Conservation (phyloP, 2,329 filamentous ascomycete genomes). For the Thermochaetoides dissita region DNA sequence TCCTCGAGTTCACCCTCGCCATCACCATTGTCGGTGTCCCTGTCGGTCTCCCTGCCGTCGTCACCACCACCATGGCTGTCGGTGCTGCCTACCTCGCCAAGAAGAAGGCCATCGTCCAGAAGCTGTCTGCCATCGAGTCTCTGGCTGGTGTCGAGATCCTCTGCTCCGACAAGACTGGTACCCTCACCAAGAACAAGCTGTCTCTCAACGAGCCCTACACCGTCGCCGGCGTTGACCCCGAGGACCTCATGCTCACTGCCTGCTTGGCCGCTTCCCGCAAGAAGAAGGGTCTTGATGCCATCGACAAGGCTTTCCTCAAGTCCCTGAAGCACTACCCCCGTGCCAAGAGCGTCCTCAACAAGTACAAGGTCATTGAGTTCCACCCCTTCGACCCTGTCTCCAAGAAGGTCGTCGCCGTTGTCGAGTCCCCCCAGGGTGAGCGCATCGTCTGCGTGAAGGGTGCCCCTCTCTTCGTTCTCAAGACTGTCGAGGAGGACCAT, state of each 20-base stretch:
- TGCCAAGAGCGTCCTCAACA: conserved; percentile 65
- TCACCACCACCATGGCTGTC: conserved; percentile 90
- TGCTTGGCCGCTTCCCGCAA: conserved; percentile 82
- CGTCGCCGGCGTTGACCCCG: conserved; percentile 65
- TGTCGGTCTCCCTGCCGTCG: conserved; percentile 83
- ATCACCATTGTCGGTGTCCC: conserved; percentile 88
- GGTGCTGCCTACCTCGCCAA: conserved; percentile 82
- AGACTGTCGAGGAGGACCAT: conserved; percentile 76
- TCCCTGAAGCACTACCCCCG: conserved; percentile 67
- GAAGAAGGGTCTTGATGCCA: conserved; percentile 91
- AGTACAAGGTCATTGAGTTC: conserved; percentile 77
- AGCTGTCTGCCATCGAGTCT: conserved; percentile 82
- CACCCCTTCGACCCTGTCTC: conserved; percentile 83
- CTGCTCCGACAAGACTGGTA: conserved; percentile 90
- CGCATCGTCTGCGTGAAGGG: conserved; percentile 83
- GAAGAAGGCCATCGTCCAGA: conserved; percentile 88
- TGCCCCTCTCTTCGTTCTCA: conserved; percentile 74
- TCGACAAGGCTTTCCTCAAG: conserved; percentile 91
- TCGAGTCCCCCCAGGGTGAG: conserved; percentile 72
- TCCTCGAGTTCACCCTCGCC: conserved; percentile 72
- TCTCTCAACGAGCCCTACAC: conserved; percentile 76
- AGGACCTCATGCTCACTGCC: conserved; percentile 85
- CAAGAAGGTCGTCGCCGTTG: conserved; percentile 78
- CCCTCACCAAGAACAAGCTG: conserved; percentile 86
- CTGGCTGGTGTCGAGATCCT: conserved; percentile 87